Evolutionary conservation across 1,284 basidiomycete species (phyloP), one percentile per base, ranked within the genome.

Genomic region (Puccinia polysora): DNA sequence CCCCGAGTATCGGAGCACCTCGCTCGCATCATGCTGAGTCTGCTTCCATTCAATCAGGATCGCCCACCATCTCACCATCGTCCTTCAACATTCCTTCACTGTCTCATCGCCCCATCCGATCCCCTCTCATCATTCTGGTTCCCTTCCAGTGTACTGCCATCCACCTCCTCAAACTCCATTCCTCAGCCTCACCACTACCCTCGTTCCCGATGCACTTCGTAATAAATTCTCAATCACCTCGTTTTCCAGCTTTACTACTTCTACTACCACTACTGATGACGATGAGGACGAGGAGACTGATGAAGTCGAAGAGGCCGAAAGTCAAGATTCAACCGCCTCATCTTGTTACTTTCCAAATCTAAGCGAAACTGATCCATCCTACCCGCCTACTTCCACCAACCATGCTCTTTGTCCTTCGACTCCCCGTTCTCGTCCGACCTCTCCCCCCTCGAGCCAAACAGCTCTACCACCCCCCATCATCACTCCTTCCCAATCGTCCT

Each of bases 321-420:
- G 47, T 56, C 50, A 67, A 40, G 50, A 38, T 23, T 67, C 65
- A n/a, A 55, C 65, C 30, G 50, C 47, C 36, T 67, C 65, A 4
- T 52, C 49, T 4, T 50, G 50, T 20, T 67, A 49, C 20, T 67
- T 53, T 30, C 52, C 50, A 18, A 50, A 67, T 15, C 20, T 45
- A 15, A 67, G 20, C 23, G 15, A 38, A 28, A 30, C 38, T 14
- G 43, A 56, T 30, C 43, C 40, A 6, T 5, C 23, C 30, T 58
- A 18, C 32, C n/a, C 36, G n/a, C 38, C 40, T n/a, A n/a, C n/a
- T n/a, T n/a, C n/a, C n/a, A n/a, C 8, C 53, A 40, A 1, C 32
- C 53, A 43, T 56, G 82, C 85, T 20, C 81, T 87, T 75, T 82
- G 89, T 90, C 77, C 80, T 88, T 85, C 25, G 18, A 0, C 36